Evolutionary conservation across 225 moss, liverwort and hornwort genomes (phyloP).

Genomic region (Anthoceros angustus): DNA sequence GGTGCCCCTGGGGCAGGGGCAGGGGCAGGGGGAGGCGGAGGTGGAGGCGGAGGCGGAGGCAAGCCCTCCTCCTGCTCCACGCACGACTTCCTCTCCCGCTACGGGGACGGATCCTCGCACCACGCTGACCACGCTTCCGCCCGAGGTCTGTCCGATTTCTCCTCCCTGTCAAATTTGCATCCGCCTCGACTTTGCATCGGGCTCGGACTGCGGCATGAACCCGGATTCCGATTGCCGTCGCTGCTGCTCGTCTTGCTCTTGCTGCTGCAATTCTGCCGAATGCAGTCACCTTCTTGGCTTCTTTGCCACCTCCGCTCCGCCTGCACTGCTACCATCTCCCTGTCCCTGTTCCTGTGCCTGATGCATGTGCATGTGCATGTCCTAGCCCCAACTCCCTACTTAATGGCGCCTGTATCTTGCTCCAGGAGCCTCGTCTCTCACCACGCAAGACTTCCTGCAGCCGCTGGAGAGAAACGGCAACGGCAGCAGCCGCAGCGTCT

Average conservation of each 20-base stretch:
- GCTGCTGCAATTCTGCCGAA: too few relatives aligned
- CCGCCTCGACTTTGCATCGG: background rate
- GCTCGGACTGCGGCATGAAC: too few relatives aligned
- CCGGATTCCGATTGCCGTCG: too few relatives aligned
- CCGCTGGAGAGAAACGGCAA: conserved; percentile 39
- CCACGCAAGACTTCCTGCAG: conserved; percentile 62
- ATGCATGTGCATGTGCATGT: background rate
- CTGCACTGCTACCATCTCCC: too few relatives aligned
- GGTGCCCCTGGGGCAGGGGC: background rate
- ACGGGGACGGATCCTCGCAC: conserved; percentile 4
- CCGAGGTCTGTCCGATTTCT: background rate
- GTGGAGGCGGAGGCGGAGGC: background rate
- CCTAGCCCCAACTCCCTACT: background rate
- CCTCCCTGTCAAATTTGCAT: background rate
- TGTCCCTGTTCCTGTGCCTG: too few relatives aligned
- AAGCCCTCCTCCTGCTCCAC: background rate
- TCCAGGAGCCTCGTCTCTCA: conserved; percentile 44
- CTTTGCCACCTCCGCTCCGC: too few relatives aligned
- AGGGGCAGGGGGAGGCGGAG: background rate
- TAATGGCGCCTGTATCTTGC: conserved; percentile 5
- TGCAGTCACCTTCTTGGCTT: too few relatives aligned
- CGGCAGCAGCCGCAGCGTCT: conserved; percentile 21
- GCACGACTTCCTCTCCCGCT: conserved; percentile 2
- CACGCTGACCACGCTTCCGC: background rate
- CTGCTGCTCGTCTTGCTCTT: background rate